Conservation (phyloP, 306 rosid species). For the Castanea sativa region DNA sequence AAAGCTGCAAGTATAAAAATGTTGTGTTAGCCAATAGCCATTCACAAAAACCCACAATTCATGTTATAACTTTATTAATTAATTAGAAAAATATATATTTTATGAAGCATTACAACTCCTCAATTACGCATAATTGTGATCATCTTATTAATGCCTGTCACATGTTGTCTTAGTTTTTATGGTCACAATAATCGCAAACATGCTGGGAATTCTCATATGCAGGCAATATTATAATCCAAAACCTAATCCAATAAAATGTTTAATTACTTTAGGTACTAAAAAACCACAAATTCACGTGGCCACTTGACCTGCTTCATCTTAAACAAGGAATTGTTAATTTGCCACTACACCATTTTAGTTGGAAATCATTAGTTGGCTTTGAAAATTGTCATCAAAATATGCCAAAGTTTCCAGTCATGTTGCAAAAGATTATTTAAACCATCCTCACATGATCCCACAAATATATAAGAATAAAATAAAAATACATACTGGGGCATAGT, state of each 20-base stretch:
- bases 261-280: slow-evolving; percentile 19
- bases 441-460: slow-evolving; percentile 59
- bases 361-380: slow-evolving; percentile 43
- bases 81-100: background rate
- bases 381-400: slow-evolving; percentile 42
- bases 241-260: slow-evolving; percentile 34
- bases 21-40: slow-evolving; percentile 25
- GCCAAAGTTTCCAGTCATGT: slow-evolving; percentile 41
- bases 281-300: slow-evolving; percentile 54
- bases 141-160: slow-evolving; percentile 23
- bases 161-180: slow-evolving; percentile 38
- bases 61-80: slow-evolving; percentile 1
- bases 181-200: slow-evolving; percentile 38
- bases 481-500: slow-evolving; percentile 26
- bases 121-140: background rate
- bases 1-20: slow-evolving; percentile 7
- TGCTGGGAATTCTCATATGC: slow-evolving; percentile 31
- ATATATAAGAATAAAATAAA: background rate
- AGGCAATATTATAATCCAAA: slow-evolving; percentile 21
- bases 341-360: slow-evolving; percentile 28
- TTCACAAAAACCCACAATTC: slow-evolving; percentile 34
- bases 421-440: slow-evolving; percentile 19
- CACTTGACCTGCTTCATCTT: slow-evolving; percentile 37
- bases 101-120: background rate
- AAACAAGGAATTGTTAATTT: slow-evolving; percentile 29